Base-by-base conservation (phyloP, 768 basidiomycete species). In the Steccherinum ochraceum region DNA sequence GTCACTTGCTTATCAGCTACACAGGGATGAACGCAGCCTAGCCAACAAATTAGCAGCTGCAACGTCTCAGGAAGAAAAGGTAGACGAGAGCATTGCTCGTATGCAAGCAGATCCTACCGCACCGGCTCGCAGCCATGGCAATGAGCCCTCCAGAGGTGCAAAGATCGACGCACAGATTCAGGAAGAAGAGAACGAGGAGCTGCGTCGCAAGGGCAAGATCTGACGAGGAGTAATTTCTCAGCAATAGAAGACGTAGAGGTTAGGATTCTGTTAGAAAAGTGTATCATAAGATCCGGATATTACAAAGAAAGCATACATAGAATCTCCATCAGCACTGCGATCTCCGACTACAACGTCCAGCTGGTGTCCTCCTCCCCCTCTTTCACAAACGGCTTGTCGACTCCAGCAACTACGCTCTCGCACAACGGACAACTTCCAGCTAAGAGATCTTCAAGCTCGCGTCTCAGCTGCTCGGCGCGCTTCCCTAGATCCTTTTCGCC, bases 361-460 rank as follows among this genome's bases (percentile, higher is more conserved):
- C 84, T 88, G 49, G 74, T 72, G 67, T 91, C 88, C 40, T 77
- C 72, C 67, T 93, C 91, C 24, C 83, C 92, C 26, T 83, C 79
- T 56, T 78, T 75, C 45, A 89, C 80, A 60, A 98, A 98, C 12
- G 91, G 84, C 64, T 82, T 86, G 64, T 98, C 94, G 58, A 98
- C 67, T 4, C 87, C 86, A 3, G 75, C 82, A 42, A 96, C 78
- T 16, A 93, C 87, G 55, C 85, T 85, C 63, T 98, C 96, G 66
- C 96, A 99, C 51, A 97, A 69, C 24, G 94, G 93, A 70, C 96
- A 98, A 52, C 77, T 89, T 57, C 86, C 84, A 16, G 93, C 86
- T 39, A 99, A 72, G 53, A 97, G 65, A 48, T 92, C 89, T 58
- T 99, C 96, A 62, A 99, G 65, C 70, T 97, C 93, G 40, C 75